Conservation (phyloP, 2,329 filamentous ascomycete species). For the Zelopaecilomyces penicillatus region DNA sequence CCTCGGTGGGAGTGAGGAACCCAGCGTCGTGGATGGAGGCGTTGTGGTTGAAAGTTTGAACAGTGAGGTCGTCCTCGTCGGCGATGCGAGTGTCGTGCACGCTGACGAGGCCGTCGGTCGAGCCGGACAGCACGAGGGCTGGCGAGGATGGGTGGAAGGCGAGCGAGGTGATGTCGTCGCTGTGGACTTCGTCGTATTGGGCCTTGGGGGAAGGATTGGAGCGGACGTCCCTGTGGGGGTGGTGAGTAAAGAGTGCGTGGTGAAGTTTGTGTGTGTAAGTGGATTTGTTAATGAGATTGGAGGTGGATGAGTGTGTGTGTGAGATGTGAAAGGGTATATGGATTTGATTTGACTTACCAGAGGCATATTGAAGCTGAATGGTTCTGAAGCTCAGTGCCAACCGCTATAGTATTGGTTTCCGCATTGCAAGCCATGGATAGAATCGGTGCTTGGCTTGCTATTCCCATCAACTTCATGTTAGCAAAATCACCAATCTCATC, state of each 20-base stretch:
- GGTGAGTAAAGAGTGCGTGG: neutral
- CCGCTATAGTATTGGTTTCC: conserved; percentile 52
- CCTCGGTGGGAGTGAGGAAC: conserved; percentile 55
- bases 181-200: conserved; percentile 57
- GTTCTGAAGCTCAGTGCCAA: conserved; percentile 64
- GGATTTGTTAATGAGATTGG: neutral
- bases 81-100: conserved; percentile 62
- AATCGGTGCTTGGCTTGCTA: conserved; percentile 44
- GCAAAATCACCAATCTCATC: too few species aligned
- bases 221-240: conserved; percentile 47
- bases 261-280: neutral
- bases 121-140: conserved; percentile 62
- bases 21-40: conserved; percentile 67
- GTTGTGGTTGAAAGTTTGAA: conserved; percentile 71
- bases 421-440: conserved; percentile 57
- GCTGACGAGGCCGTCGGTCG: conserved; percentile 72
- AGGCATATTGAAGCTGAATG: conserved; percentile 52
- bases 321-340: neutral
- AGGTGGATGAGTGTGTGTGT: neutral
- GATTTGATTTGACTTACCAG: conserved; percentile 35
- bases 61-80: conserved; percentile 69
- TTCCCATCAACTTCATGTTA: neutral
- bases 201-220: conserved; percentile 37
- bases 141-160: conserved; percentile 51
- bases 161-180: conserved; percentile 56